phyloP scores from a whole-genome alignment of 345 rosid species.

The Litchi chinensis region DNA sequence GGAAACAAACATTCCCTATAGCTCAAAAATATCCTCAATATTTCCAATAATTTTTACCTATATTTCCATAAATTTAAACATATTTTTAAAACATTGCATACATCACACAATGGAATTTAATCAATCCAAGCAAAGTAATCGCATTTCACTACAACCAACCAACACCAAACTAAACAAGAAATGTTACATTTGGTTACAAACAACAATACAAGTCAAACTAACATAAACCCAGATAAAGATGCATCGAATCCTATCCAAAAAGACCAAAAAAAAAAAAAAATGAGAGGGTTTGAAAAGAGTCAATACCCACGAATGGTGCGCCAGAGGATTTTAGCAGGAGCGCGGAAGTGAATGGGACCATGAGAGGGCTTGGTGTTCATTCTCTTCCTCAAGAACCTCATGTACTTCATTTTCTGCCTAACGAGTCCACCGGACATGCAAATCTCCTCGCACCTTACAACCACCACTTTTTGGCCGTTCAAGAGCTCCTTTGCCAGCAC shows the following conservation, averaged over 20 bases:
- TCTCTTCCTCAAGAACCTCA: constrained; percentile 82
- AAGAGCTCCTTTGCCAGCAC: constrained; percentile 75
- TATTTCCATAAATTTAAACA: no score
- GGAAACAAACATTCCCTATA: no score
- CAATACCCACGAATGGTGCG: constrained; percentile 81
- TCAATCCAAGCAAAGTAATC: neutral
- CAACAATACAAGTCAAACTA: neutral
- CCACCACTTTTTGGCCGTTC: constrained; percentile 78
- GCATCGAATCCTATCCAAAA: neutral
- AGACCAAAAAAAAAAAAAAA: neutral
- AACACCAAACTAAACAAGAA: neutral
- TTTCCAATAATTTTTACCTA: no score
- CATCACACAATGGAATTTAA: neutral
- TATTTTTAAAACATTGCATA: no score
- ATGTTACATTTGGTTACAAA: neutral
- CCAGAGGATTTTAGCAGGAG: constrained; percentile 92
- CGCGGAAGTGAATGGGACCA: constrained; percentile 91
- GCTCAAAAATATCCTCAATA: no score
- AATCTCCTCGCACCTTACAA: constrained; percentile 82
- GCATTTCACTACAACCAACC: neutral
- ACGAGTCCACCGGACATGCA: constrained; percentile 84
- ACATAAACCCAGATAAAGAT: neutral
- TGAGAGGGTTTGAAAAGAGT: neutral
- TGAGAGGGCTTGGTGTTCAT: constrained; percentile 97
- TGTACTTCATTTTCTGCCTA: constrained; percentile 91